These are phyloP conservation scores for Lepidium didymum DNA, from an alignment of 345 rosid species.

Conservation along the genomic window DNA sequence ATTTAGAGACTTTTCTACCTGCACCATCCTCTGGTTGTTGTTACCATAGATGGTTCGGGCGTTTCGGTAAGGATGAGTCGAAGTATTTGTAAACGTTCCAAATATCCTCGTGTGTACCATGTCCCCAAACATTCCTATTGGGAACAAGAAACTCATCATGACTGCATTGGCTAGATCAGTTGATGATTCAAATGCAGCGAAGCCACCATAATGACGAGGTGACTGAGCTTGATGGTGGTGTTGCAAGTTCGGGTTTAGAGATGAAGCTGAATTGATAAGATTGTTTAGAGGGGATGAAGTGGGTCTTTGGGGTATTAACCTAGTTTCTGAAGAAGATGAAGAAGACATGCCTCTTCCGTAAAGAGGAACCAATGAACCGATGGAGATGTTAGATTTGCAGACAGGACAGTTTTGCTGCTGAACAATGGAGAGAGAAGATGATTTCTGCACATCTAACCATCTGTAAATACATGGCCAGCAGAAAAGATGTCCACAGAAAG, in stretches of 20 bases:
- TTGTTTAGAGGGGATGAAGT: slow-evolving; percentile 25
- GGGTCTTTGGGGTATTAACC: slow-evolving; percentile 58
- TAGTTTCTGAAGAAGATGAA: slow-evolving; percentile 29
- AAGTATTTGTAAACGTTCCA: slow-evolving; percentile 38
- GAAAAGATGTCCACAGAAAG: slow-evolving; percentile 72
- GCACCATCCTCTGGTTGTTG: slow-evolving; percentile 48
- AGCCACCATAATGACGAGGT: slow-evolving; percentile 24
- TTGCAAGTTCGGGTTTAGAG: slow-evolving; percentile 11
- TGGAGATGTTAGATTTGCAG: slow-evolving; percentile 65
- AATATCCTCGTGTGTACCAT: slow-evolving; percentile 41
- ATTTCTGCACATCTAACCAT: slow-evolving; percentile 20
- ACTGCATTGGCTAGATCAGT: slow-evolving; percentile 38
- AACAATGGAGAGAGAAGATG: slow-evolving; percentile 33
- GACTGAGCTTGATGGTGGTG: slow-evolving; percentile 2
- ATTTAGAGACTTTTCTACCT: slow-evolving; percentile 53
- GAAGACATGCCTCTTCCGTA: slow-evolving; percentile 58
- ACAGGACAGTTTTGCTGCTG: slow-evolving; percentile 63
- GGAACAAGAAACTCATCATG: slow-evolving; percentile 34
- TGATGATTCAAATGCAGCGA: slow-evolving; percentile 23
- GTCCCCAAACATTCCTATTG: slow-evolving; percentile 54
- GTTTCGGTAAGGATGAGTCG: slow-evolving; percentile 33
- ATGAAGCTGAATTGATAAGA: slow-evolving; percentile 9
- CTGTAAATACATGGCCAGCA: slow-evolving; percentile 81
- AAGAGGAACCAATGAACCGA: slow-evolving; percentile 66
- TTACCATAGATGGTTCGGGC: slow-evolving; percentile 28